Evolutionary conservation across 768 basidiomycete species (phyloP), one percentile per base, ranked within the genome.

Genomic region (Termitomyces eurrhizus): DNA sequence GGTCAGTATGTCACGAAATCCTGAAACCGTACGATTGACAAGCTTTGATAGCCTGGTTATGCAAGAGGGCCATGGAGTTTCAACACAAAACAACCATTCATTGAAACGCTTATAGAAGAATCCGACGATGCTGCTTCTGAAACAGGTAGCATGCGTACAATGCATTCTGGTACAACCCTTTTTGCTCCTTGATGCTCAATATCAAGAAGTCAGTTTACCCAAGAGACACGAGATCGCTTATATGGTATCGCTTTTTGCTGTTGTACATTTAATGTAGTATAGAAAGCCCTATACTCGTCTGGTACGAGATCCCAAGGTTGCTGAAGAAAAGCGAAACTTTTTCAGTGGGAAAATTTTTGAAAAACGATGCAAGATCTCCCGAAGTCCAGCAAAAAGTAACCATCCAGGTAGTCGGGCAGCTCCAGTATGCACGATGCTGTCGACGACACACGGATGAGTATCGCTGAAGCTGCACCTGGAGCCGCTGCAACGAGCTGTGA

Each of bases 381-480:
- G 2, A 21, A 26, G 26, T 26, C 26, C 6, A 60, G 32, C 9
- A 49, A 56, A 37, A 55, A 60, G 21, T 4, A 37, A 73, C 42
- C 69, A 64, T 2, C 69, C 73, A 1, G 76, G 73, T 4, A 75
- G 64, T 41, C 64, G 65, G 60, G 56, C 56, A 61, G 26, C 50
- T 41, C 56, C 56, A 61, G 56, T 61, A 53, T 37, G 35, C 41
- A 45, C 41, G 26, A 35, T 41, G 29, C 53, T 1, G 26, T 32
- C 18, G 32, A 42, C 18, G 26, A 29, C 18, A 42, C 16, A 26
- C 39, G 24, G 39, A 18, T 18, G 39, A 18, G 18, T 54, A 18
- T 24, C 39, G n/a, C 33, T 21, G 41, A n/a, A 37, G 49, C 21
- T 35, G 35, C 56, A 57, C 45, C 50, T 46, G 60, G 44, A 52